Percentiles rank a stretch among this genome's conserved stretches.
Evolutionary conservation across 1,284 basidiomycete species (phyloP).

Genomic region (Butyriboletus appendiculatus): DNA sequence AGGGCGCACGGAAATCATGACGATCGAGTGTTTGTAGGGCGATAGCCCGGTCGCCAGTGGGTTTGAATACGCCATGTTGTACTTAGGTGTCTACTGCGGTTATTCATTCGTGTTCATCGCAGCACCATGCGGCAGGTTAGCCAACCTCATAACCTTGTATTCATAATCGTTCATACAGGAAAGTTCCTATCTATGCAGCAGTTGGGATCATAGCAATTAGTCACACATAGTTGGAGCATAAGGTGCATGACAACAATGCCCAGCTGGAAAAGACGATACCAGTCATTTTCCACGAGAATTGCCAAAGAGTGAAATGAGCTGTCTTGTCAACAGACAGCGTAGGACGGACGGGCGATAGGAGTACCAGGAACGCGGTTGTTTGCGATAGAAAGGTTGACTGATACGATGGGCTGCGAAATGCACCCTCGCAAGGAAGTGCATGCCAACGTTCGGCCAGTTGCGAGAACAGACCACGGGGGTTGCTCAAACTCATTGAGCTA

Average conservation of each 20-base stretch:
- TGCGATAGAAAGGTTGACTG: slow-evolving; percentile 18
- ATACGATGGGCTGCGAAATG: slow-evolving; percentile 6
- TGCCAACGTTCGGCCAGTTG: slow-evolving; percentile 11
- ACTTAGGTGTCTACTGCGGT: background rate
- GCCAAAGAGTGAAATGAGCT: slow-evolving; percentile 2
- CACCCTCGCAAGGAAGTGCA: slow-evolving; percentile 10
- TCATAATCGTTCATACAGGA: slow-evolving; percentile 26
- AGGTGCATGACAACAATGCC: slow-evolving; percentile 23
- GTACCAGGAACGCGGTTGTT: slow-evolving; percentile 13
- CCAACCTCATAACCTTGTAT: slow-evolving; percentile 4
- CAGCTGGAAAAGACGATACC: background rate
- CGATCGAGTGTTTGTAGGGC: background rate
- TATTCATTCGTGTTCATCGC: slow-evolving; percentile 1
- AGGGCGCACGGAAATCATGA: slow-evolving; percentile 21
- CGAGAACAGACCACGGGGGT: slow-evolving; percentile 3
- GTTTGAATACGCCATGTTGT: background rate
- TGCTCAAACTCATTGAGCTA: slow-evolving; percentile 18
- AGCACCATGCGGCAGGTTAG: background rate
- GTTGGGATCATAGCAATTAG: slow-evolving; percentile 11
- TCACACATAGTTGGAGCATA: slow-evolving; percentile 21
- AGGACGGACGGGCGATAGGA: background rate
- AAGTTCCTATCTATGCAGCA: slow-evolving; percentile 15
- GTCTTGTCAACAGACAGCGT: slow-evolving; percentile 4
- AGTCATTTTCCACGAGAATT: slow-evolving; percentile 1
- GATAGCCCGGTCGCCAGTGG: too few species aligned